phyloP scores from a whole-genome alignment of 2,329 filamentous ascomycete species.

The Pseudogymnoascus sp. region DNA sequence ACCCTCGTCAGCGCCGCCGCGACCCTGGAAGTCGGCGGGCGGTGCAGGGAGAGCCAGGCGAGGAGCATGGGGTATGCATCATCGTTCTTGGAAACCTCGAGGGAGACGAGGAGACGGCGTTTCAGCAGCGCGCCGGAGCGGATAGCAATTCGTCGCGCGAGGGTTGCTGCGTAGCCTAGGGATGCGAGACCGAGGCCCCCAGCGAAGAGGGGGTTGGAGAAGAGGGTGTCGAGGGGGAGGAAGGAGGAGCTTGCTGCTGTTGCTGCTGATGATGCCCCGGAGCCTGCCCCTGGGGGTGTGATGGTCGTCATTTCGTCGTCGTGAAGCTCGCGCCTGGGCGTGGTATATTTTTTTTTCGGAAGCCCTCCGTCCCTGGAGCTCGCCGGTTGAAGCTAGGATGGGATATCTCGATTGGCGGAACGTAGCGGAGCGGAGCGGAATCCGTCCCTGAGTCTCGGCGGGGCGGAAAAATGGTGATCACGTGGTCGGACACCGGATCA shows the following conservation, averaged over 20 bases:
- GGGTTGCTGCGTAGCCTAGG: slow-evolving; percentile 71
- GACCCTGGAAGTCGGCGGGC: slow-evolving; percentile 53
- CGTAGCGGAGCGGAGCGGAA: not conserved
- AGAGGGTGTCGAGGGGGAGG: slow-evolving; percentile 46
- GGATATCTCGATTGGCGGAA: not conserved
- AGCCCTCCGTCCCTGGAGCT: not conserved
- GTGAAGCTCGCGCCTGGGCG: no score
- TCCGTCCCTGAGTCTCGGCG: no score
- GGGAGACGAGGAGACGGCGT: slow-evolving; percentile 81
- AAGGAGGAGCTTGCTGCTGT: slow-evolving; percentile 6
- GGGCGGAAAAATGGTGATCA: not conserved
- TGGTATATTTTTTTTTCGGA: not conserved
- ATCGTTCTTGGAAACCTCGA: slow-evolving; percentile 93
- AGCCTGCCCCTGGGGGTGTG: not conserved
- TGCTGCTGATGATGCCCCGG: not conserved
- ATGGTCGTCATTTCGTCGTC: not conserved
- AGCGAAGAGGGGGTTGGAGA: slow-evolving; percentile 56
- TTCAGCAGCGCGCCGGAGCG: slow-evolving; percentile 66
- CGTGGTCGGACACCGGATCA: no score
- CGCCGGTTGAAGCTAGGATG: not conserved
- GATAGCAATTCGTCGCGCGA: slow-evolving; percentile 70
- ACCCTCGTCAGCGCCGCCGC: slow-evolving; percentile 50
- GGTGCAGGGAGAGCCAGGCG: slow-evolving; percentile 84
- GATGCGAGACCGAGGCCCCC: slow-evolving; percentile 85
- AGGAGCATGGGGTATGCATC: slow-evolving; percentile 90